Evolutionary conservation across 495 filamentous ascomycete species (phyloP), one percentile per base, ranked within the genome.

Genomic region (Neurospora pannonica): DNA sequence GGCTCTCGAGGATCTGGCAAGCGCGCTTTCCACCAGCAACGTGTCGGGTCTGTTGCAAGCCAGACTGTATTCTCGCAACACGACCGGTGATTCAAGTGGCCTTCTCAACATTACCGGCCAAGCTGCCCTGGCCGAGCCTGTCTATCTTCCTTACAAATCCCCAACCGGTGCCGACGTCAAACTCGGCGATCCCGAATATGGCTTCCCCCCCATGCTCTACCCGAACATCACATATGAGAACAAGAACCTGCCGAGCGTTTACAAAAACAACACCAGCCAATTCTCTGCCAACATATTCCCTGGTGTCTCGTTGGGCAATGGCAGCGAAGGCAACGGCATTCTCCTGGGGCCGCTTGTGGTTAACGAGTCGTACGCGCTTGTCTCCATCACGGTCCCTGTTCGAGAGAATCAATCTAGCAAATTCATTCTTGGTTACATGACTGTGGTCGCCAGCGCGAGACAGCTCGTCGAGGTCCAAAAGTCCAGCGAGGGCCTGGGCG

Each of bases 351-450:
- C 93, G 0, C 81, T 90, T 54, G 81, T 84, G 31, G 79, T 94
- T 73, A 95, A 97, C 78, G 79, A 84, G 19, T 89, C 87, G 0
- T 92, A 89, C 70, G 90, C 90, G n/a, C 78, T 97, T n/a, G 74
- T 95, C n/a, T 97, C 93, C 34, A 80, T 97, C 72, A 95, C 93
- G 3, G 77, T 93, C 24, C 92, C 93, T 0, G 88, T 97, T 38
- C 85, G 93, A 72, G 89, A 90, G 73, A 90, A 90, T 75, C 85
- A 85, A 3, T 88, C 86, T 11, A 72, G 77, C 48, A 81, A 81
- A 19, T 87, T 90, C 72, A 87, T 92, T 5, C 86, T 97, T 15
- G 93, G 92, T 4, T 97, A 89, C 81, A 87, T 94, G 84, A 95
- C 92, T 3, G 79, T 93, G 3, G 83, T 95, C 38, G 86, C 90